These are phyloP conservation scores for Dioscorea cayenensis DNA, from an alignment of 116 monocot genomes.

Conservation along the genomic window DNA sequence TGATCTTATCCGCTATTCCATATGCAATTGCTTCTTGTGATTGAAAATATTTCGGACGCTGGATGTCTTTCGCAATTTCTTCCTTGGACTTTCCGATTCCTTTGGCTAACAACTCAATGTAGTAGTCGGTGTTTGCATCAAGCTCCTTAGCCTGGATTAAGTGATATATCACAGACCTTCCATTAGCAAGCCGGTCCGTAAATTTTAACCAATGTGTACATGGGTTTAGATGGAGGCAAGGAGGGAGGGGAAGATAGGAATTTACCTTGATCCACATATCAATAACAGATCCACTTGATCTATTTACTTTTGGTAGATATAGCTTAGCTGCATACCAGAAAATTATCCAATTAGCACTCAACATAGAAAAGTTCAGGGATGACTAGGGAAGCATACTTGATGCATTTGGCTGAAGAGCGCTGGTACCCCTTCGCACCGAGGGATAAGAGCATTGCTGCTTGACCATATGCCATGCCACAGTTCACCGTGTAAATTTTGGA, in stretches of 20 bases:
- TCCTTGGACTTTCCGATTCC: slow-evolving; percentile 86
- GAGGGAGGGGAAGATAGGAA: not conserved
- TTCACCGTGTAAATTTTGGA: slow-evolving; percentile 89
- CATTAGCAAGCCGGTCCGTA: not conserved
- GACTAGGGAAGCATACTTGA: slow-evolving; percentile 42
- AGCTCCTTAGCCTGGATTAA: slow-evolving; percentile 74
- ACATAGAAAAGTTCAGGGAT: not conserved
- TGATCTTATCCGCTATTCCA: slow-evolving; percentile 82
- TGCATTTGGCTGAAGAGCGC: slow-evolving; percentile 82
- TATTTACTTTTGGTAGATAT: slow-evolving; percentile 86
- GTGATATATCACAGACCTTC: not conserved
- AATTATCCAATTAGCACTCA: not conserved
- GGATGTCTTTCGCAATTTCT: slow-evolving; percentile 71
- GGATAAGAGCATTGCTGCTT: slow-evolving; percentile 88
- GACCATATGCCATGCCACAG: slow-evolving; percentile 92
- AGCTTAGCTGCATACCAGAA: slow-evolving; percentile 60
- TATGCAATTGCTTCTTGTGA: slow-evolving; percentile 81
- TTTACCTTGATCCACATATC: slow-evolving; percentile 96
- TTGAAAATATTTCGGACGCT: slow-evolving; percentile 71
- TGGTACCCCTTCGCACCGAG: slow-evolving; percentile 75
- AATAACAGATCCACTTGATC: slow-evolving; percentile 77
- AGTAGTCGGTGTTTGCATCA: slow-evolving; percentile 85
- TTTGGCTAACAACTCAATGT: slow-evolving; percentile 66
- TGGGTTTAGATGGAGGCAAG: not conserved
- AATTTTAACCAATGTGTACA: not conserved